phyloP scores from a whole-genome alignment of 2,329 filamentous ascomycete species.

The Beauveria medogensis region DNA sequence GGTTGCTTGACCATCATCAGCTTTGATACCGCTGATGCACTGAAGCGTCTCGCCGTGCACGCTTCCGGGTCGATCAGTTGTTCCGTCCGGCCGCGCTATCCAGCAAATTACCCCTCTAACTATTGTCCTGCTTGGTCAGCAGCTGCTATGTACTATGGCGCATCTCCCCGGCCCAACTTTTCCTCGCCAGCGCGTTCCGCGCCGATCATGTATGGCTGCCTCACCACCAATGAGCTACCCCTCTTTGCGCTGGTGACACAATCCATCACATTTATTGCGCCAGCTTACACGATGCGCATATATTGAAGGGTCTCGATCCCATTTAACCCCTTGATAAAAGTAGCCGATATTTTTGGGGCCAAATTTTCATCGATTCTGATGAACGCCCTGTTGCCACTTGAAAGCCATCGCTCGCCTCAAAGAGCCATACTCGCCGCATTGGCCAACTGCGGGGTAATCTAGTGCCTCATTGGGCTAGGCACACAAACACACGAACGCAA shows the following conservation, averaged over 20 bases:
- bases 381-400: not conserved
- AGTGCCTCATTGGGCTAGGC: not conserved
- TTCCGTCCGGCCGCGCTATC: not conserved
- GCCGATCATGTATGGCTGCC: not conserved
- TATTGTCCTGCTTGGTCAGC: not conserved
- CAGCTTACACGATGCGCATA: conserved; percentile 1
- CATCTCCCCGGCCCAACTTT: not conserved
- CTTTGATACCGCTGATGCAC: not conserved
- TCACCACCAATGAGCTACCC: not conserved
- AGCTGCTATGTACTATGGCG: not conserved
- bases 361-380: not conserved
- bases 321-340: not conserved
- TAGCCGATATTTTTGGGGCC: not conserved
- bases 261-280: not conserved
- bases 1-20: not conserved
- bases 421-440: not conserved
- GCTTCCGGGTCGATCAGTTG: conserved; percentile 1
- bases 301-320: too few relatives aligned
- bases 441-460: conserved; percentile 2
- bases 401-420: not conserved
- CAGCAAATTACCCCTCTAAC: not conserved
- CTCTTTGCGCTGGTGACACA: not conserved
- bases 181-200: not conserved
- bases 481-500: not conserved
- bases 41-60: not conserved